Evolutionary conservation across 306 rosid genomes (phyloP).

Genomic region (Vachellia collinsii): DNA sequence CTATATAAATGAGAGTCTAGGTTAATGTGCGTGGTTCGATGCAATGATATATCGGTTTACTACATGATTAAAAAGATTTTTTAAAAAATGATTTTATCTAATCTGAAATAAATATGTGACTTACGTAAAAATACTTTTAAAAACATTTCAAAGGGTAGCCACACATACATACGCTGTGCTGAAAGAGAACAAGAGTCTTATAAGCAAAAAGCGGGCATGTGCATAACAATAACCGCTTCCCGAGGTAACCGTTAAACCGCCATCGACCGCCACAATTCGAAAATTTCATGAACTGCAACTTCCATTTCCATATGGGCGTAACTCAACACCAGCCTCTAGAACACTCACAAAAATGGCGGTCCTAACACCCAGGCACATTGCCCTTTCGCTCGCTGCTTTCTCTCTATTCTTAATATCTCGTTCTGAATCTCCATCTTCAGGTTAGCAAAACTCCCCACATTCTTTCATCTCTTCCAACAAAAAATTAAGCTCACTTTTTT

Average conservation of each 20-base stretch:
- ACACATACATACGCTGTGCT: too few species aligned
- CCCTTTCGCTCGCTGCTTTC: slow-evolving; percentile 44
- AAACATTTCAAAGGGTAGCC: too few species aligned
- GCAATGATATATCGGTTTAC: too few species aligned
- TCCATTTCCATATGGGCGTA: background rate
- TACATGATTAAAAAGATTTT: too few species aligned
- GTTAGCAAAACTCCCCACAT: slow-evolving; percentile 19
- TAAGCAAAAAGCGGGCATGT: too few species aligned
- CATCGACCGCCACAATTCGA: slow-evolving; percentile 37
- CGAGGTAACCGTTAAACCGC: slow-evolving; percentile 42
- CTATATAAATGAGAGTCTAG: too few species aligned
- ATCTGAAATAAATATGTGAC: too few species aligned
- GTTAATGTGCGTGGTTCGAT: too few species aligned
- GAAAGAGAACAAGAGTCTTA: background rate
- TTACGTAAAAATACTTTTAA: too few species aligned
- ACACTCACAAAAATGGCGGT: slow-evolving; percentile 24
- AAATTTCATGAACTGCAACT: background rate
- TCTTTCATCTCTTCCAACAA: background rate
- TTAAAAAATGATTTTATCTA: too few species aligned
- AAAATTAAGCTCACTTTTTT: background rate
- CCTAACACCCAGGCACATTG: background rate
- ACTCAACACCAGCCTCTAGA: background rate
- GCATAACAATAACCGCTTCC: background rate
- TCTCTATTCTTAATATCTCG: slow-evolving; percentile 30
- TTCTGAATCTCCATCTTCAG: slow-evolving; percentile 43